Evolutionary conservation across 1,139 yeast genomes (phyloP), one percentile per base, ranked within the genome.

Genomic region (Kodamaea anthophila): DNA sequence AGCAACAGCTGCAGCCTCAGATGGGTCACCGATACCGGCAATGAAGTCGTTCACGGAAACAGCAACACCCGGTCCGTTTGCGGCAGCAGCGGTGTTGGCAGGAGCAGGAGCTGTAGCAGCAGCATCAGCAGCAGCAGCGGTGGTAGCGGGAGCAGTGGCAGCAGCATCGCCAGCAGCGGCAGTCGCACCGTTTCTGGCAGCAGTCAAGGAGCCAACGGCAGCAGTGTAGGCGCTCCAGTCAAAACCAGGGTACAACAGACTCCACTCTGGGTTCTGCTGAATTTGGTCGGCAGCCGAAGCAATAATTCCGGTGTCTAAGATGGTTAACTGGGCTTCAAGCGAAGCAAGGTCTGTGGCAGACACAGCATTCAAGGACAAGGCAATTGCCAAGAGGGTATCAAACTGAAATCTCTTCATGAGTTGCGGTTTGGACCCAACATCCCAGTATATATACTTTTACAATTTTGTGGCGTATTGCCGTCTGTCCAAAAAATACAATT

Each of bases 201-300:
- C 31, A 13, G 34, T 26, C 20, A 28, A 32, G 19, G 31, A 27
- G 15, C 31, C 34, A 27, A 31, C 31, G 14, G 26, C 27, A n/a
- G 19, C 16, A 18, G 34, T 31, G 30, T 31, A 31, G n/a, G 34
- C 34, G 11, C 20, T 13, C 34, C 34, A 31, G 25, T 31, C 31
- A 24, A 31, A 31, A n/a, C 31, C 31, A 8, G 26, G 5, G 24
- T 29, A 29, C 15, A 19, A 24, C 18, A 14, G 15, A 15, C 19
- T 18, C 21, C 24, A 29, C 14, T 14, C 14, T 18, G 34, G 29
- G 23, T 23, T 18, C 13, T 20, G 16, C 15, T 30, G 25, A 20
- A 33, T 28, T 13, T 22, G 24, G 3, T 23, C 23, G 11, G 33
- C 37, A 26, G 32, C 32, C 18, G 32, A 23, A 13, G 37, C 28